Evolutionary conservation across 2,329 filamentous ascomycete genomes (phyloP).

Genomic region (Cercospora beticola): DNA sequence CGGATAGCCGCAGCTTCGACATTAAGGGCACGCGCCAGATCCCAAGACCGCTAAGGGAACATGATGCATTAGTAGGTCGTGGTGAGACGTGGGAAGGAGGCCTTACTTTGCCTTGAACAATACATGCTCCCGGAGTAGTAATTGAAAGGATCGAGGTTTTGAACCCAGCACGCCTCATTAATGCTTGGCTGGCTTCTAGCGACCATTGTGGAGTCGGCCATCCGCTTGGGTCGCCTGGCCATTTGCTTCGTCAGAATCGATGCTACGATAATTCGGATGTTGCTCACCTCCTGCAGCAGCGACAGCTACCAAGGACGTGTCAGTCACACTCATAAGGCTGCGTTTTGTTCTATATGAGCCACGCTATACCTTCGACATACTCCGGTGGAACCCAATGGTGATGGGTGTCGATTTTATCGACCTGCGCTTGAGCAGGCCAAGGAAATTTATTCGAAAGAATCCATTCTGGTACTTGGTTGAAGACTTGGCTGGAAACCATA

Average conservation of each 20-base stretch:
- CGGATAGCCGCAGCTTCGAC: neutral
- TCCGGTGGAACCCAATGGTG: neutral
- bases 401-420: neutral
- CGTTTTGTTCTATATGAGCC: neutral
- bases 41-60: neutral
- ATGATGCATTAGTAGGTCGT: neutral
- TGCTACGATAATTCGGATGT: neutral
- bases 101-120: neutral
- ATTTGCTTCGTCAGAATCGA: neutral
- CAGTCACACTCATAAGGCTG: neutral
- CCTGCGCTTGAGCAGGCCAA: neutral
- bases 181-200: neutral
- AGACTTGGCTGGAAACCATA: neutral
- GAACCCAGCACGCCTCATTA: neutral
- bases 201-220: neutral
- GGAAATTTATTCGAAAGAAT: neutral
- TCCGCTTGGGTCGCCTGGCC: neutral
- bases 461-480: neutral
- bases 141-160: neutral
- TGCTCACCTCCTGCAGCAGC: neutral
- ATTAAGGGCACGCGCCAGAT: neutral
- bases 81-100: neutral
- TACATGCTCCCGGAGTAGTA: neutral
- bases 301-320: neutral
- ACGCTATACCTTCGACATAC: neutral